phyloP scores from a whole-genome alignment of 2,329 filamentous ascomycete species.

The Xylariaceae sp. region DNA sequence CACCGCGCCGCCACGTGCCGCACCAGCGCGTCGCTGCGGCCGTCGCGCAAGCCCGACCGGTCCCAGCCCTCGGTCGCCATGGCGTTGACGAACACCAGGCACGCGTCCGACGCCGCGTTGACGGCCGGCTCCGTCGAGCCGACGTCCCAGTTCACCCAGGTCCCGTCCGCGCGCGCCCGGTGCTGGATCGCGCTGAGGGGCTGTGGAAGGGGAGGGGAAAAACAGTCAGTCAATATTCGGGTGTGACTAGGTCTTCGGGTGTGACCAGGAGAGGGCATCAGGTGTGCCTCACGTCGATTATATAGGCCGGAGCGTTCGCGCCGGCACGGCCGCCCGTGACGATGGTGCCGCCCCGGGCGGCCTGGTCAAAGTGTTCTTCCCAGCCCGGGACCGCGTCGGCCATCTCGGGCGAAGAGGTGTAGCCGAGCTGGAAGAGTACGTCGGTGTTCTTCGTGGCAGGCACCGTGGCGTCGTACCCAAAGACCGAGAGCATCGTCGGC shows the following conservation, averaged over 20 bases:
- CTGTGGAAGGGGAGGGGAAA: constrained; percentile 23
- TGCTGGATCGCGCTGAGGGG: constrained; percentile 52
- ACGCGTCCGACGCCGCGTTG: constrained; percentile 49
- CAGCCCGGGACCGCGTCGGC: constrained; percentile 34
- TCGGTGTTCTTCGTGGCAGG: constrained; percentile 41
- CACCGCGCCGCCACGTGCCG: constrained; percentile 52
- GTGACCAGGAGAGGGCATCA: constrained; percentile 15
- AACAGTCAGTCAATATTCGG: constrained; percentile 1
- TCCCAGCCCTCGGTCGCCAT: constrained; percentile 75
- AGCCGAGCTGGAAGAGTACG: constrained; percentile 35
- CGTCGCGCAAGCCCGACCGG: constrained; percentile 59
- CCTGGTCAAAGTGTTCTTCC: constrained; percentile 38
- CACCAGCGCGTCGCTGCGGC: constrained; percentile 54
- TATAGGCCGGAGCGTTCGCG: constrained; percentile 42
- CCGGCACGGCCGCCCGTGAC: constrained; percentile 44
- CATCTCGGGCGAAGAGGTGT: constrained; percentile 40
- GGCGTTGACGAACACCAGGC: constrained; percentile 57
- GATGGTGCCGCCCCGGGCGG: constrained; percentile 43
- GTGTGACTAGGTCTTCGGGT: no score
- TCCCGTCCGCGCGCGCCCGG: constrained; percentile 44
- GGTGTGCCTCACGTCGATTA: constrained; percentile 32
- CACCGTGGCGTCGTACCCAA: constrained; percentile 56
- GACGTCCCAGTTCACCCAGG: constrained; percentile 52
- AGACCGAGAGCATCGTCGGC: constrained; percentile 48
- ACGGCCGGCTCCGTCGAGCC: constrained; percentile 35